These are phyloP conservation scores for Singerocomus rubriflavus DNA, from an alignment of 1,284 basidiomycete species.

Conservation along the genomic window DNA sequence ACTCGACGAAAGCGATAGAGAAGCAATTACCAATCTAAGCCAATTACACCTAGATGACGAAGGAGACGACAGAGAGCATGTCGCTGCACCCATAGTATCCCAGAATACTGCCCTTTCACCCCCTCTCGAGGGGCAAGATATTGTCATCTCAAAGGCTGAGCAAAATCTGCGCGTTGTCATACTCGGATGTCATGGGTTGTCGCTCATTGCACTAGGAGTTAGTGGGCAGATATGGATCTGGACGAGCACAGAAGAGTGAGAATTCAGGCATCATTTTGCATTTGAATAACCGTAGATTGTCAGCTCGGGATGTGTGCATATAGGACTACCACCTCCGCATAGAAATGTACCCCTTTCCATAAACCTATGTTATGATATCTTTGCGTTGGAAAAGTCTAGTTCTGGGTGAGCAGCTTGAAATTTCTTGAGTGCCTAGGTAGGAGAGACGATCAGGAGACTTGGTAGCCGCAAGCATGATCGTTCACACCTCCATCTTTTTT, in stretches of 20 bases:
- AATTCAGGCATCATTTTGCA: not conserved
- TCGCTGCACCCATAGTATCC: not conserved
- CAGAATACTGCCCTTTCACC: conserved; percentile 20
- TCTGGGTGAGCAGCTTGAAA: conserved; percentile 91
- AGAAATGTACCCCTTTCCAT: not conserved
- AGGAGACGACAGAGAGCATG: conserved; percentile 24
- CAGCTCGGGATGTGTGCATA: not conserved
- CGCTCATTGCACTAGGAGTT: conserved; percentile 34
- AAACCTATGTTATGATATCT: conserved; percentile 58
- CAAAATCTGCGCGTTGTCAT: conserved; percentile 34
- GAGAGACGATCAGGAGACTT: not conserved
- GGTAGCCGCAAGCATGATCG: not conserved
- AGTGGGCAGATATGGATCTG: conserved; percentile 30
- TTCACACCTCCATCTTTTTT: conserved; percentile 79
- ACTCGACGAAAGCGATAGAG: conserved; percentile 16
- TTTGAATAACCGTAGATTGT: not conserved
- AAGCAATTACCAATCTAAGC: conserved; percentile 14
- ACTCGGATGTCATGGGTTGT: conserved; percentile 42
- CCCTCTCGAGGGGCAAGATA: conserved; percentile 17
- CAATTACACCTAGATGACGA: conserved; percentile 31
- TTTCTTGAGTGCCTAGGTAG: conserved; percentile 72
- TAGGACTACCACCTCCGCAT: not conserved
- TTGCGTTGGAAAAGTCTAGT: conserved; percentile 92
- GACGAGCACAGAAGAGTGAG: conserved; percentile 20
- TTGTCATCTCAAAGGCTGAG: conserved; percentile 15